Conservation (phyloP, 106 monocot genomes). For the Acorus gramineus region DNA sequence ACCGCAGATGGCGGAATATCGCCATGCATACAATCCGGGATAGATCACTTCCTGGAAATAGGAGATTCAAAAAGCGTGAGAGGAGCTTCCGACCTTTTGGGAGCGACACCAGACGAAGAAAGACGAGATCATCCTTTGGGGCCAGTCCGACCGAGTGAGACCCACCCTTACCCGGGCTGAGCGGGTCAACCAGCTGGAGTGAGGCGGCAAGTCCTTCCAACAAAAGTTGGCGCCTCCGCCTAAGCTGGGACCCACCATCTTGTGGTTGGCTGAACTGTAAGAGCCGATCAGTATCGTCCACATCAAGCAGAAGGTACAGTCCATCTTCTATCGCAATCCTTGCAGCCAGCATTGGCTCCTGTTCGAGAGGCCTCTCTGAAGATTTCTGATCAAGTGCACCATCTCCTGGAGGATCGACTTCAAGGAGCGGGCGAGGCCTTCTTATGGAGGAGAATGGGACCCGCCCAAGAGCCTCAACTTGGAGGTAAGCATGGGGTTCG, state of each 20-base stretch:
- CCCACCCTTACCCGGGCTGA: constrained; percentile 13
- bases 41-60: constrained; percentile 32
- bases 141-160: constrained; percentile 13
- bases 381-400: constrained; percentile 9
- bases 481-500: constrained; percentile 41
- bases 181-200: constrained; percentile 38
- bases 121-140: constrained; percentile 28
- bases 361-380: constrained; percentile 29
- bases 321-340: constrained; percentile 32
- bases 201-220: constrained; percentile 34
- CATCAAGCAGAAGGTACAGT: constrained; percentile 26
- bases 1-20: constrained; percentile 32
- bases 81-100: constrained; percentile 36
- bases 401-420: constrained; percentile 18
- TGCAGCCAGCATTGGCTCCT: constrained; percentile 37
- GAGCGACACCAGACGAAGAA: constrained; percentile 25
- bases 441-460: constrained; percentile 46
- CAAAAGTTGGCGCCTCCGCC: constrained; percentile 26
- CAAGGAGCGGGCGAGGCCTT: constrained; percentile 29
- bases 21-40: constrained; percentile 39
- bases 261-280: constrained; percentile 17
- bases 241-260: constrained; percentile 24
- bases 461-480: constrained; percentile 48
- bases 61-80: constrained; percentile 27
- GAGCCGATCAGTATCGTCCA: constrained; percentile 32